These are phyloP conservation scores for Kazachstania psychrophila DNA, from an alignment of 805 yeast species.

Conservation along the genomic window DNA sequence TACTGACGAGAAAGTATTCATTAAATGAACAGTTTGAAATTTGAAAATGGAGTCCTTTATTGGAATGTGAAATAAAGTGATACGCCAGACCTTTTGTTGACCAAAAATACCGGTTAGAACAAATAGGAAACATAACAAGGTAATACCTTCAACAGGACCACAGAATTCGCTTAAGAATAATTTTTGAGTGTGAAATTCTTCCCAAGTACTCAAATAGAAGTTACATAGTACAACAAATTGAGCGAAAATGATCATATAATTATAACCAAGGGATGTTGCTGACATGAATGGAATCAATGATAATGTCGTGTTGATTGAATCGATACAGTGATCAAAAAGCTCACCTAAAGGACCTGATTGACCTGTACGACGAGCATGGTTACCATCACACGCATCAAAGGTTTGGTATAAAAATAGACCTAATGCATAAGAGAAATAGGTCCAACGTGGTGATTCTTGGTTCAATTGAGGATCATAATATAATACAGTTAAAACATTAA, in stretches of 20 bases:
- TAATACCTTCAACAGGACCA: conserved; percentile 93
- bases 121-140: conserved; percentile 49
- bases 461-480: conserved; percentile 65
- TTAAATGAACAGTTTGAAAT: conserved; percentile 38
- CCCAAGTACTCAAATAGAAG: conserved; percentile 91
- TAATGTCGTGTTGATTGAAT: conserved; percentile 69
- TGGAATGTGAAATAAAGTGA: conserved; percentile 27
- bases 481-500: conserved; percentile 56
- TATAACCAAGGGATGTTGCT: conserved; percentile 65
- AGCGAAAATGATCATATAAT: conserved; percentile 48
- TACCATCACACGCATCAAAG: conserved; percentile 93
- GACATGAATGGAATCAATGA: conserved; percentile 69
- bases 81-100: conserved; percentile 54
- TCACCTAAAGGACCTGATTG: conserved; percentile 94
- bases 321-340: conserved; percentile 83
- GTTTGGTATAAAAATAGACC: conserved; percentile 89
- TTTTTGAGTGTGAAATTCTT: conserved; percentile 85
- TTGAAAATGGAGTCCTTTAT: conserved; percentile 14
- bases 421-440: conserved; percentile 66
- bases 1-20: conserved; percentile 49
- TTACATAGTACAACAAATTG: conserved; percentile 71
- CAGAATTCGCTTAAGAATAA: conserved; percentile 70
- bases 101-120: conserved; percentile 61
- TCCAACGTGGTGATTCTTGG: conserved; percentile 61
- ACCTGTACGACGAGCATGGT: conserved; percentile 94